phyloP scores from a whole-genome alignment of 805 yeast genomes.

The Saturnispora mendoncae region DNA sequence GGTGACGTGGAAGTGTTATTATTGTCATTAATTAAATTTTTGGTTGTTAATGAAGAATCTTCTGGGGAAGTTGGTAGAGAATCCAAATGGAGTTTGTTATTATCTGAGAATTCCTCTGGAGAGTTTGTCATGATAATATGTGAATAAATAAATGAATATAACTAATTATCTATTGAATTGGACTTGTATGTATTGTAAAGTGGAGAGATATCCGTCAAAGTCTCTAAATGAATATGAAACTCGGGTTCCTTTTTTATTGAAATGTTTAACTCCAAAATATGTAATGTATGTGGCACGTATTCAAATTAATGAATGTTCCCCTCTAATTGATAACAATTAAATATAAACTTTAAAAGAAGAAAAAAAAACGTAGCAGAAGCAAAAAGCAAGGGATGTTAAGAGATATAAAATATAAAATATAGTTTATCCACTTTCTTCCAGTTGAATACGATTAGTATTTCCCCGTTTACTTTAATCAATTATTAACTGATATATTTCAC shows the following conservation, averaged over 20 bases:
- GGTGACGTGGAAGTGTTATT: not conserved
- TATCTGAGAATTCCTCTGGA: slow-evolving; percentile 17
- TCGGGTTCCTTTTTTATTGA: slow-evolving; percentile 17
- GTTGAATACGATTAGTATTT: not conserved
- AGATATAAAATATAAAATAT: no score
- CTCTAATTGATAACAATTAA: not conserved
- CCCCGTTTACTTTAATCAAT: not conserved
- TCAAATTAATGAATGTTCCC: slow-evolving; percentile 8
- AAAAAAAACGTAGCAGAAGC: not conserved
- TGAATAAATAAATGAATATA: no score
- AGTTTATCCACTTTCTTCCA: not conserved
- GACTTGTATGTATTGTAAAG: slow-evolving; percentile 18
- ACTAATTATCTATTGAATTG: not conserved
- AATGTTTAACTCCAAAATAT: slow-evolving; percentile 19
- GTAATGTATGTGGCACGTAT: slow-evolving; percentile 9
- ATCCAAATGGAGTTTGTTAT: slow-evolving; percentile 12
- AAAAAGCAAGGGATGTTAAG: not conserved
- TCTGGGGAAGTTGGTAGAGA: slow-evolving; percentile 26
- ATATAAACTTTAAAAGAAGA: not conserved
- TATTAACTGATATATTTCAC: not conserved
- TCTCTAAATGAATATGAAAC: slow-evolving; percentile 14
- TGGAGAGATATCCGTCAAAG: slow-evolving; percentile 32
- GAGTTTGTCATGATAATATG: slow-evolving; percentile 8
- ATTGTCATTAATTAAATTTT: not conserved
- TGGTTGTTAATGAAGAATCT: slow-evolving; percentile 19